Conservation (phyloP, 257 asterid species). For the Gentiana dahurica region DNA sequence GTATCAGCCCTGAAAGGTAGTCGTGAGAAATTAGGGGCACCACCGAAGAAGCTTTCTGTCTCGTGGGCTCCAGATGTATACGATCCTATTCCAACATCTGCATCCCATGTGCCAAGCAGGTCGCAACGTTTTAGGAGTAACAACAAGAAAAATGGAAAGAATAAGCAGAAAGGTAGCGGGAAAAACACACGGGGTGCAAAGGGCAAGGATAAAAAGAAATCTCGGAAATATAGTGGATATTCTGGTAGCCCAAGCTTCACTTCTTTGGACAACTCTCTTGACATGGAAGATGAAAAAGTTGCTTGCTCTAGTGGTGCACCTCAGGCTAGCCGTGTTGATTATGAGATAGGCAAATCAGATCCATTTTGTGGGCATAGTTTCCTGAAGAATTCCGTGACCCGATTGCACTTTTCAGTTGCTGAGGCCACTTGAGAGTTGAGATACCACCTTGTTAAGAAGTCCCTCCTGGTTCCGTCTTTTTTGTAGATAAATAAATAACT, state of each 20-base stretch:
- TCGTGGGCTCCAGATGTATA: slow-evolving; percentile 93
- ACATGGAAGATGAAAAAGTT: slow-evolving; percentile 1
- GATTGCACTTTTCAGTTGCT: slow-evolving; percentile 28
- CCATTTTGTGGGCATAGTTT: slow-evolving; percentile 32
- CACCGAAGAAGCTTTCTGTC: slow-evolving; percentile 49
- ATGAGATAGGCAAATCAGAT: slow-evolving; percentile 20
- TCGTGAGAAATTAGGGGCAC: slow-evolving; percentile 67
- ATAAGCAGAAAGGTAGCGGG: slow-evolving; percentile 56
- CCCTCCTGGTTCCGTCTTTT: background rate
- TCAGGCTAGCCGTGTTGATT: slow-evolving; percentile 12
- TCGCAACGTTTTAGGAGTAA: slow-evolving; percentile 40
- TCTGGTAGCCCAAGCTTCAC: slow-evolving; percentile 24
- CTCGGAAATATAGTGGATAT: slow-evolving; percentile 36
- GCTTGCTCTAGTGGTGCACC: slow-evolving; percentile 14
- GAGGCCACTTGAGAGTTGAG: slow-evolving; percentile 27
- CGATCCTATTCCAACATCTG: slow-evolving; percentile 83
- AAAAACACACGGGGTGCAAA: slow-evolving; percentile 60
- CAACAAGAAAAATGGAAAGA: slow-evolving; percentile 52
- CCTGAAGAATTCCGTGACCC: slow-evolving; percentile 22
- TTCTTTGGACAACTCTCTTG: slow-evolving; percentile 22
- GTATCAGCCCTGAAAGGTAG: slow-evolving; percentile 94
- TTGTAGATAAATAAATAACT: slow-evolving; percentile 22
- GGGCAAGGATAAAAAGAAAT: slow-evolving; percentile 72
- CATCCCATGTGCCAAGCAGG: slow-evolving; percentile 64
- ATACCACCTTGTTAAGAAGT: background rate